A percentile compares a stretch with the other conserved stretches of the same genome.
Evolutionary conservation across 2,329 filamentous ascomycete species (phyloP).

Genomic region (Zymoseptoria ardabiliae): DNA sequence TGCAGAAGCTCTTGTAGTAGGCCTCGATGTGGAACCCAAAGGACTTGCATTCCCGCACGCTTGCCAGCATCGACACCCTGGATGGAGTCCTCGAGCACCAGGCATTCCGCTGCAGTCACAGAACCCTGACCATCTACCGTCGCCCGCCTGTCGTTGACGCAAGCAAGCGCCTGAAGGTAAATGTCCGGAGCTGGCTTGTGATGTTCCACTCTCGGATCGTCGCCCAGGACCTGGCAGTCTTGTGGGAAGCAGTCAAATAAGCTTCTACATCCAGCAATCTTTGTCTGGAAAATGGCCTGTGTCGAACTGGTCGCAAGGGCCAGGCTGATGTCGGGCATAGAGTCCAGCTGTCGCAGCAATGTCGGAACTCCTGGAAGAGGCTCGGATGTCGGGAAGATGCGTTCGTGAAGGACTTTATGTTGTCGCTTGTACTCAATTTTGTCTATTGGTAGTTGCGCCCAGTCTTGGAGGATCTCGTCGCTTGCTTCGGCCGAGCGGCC

Average conservation of each 20-base stretch:
- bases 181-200: constrained; percentile 95
- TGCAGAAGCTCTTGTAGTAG: constrained; percentile 52
- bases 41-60: constrained; percentile 82
- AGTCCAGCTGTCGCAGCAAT: constrained; percentile 44
- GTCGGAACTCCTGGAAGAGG: constrained; percentile 70
- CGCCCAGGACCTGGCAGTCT: constrained; percentile 68
- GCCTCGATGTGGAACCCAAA: constrained; percentile 79
- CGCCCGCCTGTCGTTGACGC: constrained; percentile 54
- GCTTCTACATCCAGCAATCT: constrained; percentile 51
- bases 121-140: constrained; percentile 46
- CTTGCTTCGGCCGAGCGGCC: constrained; percentile 53
- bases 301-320: constrained; percentile 81
- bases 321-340: constrained; percentile 56
- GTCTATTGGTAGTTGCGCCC: constrained; percentile 75
- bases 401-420: constrained; percentile 55
- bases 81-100: constrained; percentile 91
- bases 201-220: constrained; percentile 68
- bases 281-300: constrained; percentile 62
- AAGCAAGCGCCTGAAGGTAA: constrained; percentile 72
- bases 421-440: constrained; percentile 56
- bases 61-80: constrained; percentile 83
- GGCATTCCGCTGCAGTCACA: constrained; percentile 73
- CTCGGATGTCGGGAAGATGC: constrained; percentile 62
- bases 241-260: constrained; percentile 54
- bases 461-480: constrained; percentile 58